These are phyloP conservation scores for Penicillium argentinense DNA, from an alignment of 495 filamentous ascomycete genomes.

Conservation along the genomic window DNA sequence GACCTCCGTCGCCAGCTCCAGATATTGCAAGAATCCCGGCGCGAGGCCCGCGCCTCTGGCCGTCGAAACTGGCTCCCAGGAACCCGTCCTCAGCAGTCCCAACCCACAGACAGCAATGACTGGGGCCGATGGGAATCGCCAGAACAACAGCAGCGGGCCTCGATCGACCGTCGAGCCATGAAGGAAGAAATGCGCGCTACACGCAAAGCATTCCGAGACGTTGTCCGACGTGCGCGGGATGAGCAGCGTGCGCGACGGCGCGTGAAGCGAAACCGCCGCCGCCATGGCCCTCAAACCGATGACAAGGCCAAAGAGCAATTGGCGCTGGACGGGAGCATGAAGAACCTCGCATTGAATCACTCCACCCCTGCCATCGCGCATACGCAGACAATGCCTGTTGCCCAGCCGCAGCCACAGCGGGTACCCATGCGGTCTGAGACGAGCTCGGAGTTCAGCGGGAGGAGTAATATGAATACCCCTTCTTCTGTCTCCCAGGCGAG, in stretches of 20 bases:
- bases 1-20: conserved; percentile 41
- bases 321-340: conserved; percentile 18
- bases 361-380: neutral
- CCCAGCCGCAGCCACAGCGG: neutral
- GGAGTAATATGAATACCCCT: conserved; percentile 23
- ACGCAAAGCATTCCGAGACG: conserved; percentile 41
- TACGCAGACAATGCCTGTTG: conserved; percentile 5
- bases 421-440: conserved; percentile 12
- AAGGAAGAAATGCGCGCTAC: conserved; percentile 43
- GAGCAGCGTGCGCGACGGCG: conserved; percentile 38
- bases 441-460: conserved; percentile 21
- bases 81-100: conserved; percentile 16
- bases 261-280: conserved; percentile 21
- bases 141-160: conserved; percentile 33
- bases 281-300: conserved; percentile 18
- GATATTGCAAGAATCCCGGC: conserved; percentile 38
- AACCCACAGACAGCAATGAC: conserved; percentile 13
- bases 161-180: conserved; percentile 30
- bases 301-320: neutral
- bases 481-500: conserved; percentile 17
- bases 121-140: conserved; percentile 46
- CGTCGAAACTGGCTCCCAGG: conserved; percentile 27
- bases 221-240: conserved; percentile 38
- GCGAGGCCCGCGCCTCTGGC: conserved; percentile 28
- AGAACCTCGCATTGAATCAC: conserved; percentile 21